Evolutionary conservation across 495 filamentous ascomycete genomes (phyloP), one percentile per base, ranked within the genome.

Genomic region (Hypoxylon lienhwacheense): DNA sequence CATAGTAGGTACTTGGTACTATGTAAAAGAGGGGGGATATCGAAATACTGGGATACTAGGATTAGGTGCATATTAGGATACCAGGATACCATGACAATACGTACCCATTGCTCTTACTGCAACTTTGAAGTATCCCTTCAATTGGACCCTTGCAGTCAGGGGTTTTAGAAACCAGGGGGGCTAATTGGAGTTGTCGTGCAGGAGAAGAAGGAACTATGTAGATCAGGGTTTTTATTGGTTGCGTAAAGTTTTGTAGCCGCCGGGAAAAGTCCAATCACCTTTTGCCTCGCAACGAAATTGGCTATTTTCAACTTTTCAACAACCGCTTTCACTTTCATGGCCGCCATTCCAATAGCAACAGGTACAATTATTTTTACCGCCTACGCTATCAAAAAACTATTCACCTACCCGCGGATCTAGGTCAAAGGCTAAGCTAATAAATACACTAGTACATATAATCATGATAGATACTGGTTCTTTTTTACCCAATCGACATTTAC

Each of bases 191-290:
- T 55, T 37, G 31, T 61, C 31, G 53, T 61, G 58, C 58, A 61
- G 58, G 36, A 39, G 47, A n/a, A n/a, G n/a, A n/a, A n/a, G n/a
- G n/a, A 55, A 37, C 24, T 47, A 53, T 52, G 29, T 14, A 14
- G 36, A 37, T 33, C 7, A 17, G 22, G 10, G 1, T 29, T 48
- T 35, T 70, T 54, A 77, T 77, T 77, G 74, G 74, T 37, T 37
- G 5, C 11, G 16, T 33, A 11, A 11, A 37, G 34, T 41, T 17
- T 60, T 70, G 59, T 76, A 76, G 66, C 73, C 73, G 73, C 73
- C 71, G 58, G 58, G 40, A 66, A 54, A 65, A 59, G 37, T 63
- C 70, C 73, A 71, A 72, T 74, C 74, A 76, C 71, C 37, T 60
- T 42, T 33, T 52, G 55, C 42, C 36, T 24, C 47, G 39, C 35